These are phyloP conservation scores for Suhomyces emberorum DNA, from an alignment of 805 yeast genomes.

Conservation along the genomic window DNA sequence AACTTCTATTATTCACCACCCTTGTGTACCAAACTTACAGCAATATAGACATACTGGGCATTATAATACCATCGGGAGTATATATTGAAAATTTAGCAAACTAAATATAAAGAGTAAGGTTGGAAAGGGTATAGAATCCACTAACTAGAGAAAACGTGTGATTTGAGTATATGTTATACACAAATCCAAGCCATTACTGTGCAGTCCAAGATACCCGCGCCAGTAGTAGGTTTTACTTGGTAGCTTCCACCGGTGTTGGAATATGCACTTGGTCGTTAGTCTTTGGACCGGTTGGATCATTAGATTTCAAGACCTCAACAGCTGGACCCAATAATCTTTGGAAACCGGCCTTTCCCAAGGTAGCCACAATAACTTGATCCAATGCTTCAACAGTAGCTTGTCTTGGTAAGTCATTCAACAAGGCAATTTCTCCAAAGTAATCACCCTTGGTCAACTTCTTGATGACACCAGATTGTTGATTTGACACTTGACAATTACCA, in stretches of 20 bases:
- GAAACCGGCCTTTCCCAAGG: constrained; percentile 88
- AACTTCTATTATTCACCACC: no score
- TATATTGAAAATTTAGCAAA: no score
- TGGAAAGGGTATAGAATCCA: no score
- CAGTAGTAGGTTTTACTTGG: no score
- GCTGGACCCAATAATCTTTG: constrained; percentile 93
- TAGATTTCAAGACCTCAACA: constrained; percentile 78
- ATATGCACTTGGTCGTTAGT: not conserved
- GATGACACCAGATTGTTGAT: constrained; percentile 58
- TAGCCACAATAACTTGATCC: constrained; percentile 79
- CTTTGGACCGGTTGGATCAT: constrained; percentile 55
- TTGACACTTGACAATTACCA: constrained; percentile 78
- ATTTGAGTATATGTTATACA: no score
- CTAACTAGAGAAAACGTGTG: no score
- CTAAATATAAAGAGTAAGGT: no score
- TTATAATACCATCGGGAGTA: no score
- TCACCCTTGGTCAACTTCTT: constrained; percentile 70
- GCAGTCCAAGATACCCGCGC: no score
- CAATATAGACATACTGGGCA: no score
- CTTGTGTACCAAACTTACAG: no score
- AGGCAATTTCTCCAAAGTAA: constrained; percentile 95
- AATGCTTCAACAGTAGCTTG: constrained; percentile 88
- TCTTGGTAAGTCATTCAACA: constrained; percentile 87
- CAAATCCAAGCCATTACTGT: no score
- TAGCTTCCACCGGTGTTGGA: not conserved